These are phyloP conservation scores for Ophiocordyceps camponoti-saundersi DNA, from an alignment of 2,329 filamentous ascomycete genomes.

Conservation along the genomic window DNA sequence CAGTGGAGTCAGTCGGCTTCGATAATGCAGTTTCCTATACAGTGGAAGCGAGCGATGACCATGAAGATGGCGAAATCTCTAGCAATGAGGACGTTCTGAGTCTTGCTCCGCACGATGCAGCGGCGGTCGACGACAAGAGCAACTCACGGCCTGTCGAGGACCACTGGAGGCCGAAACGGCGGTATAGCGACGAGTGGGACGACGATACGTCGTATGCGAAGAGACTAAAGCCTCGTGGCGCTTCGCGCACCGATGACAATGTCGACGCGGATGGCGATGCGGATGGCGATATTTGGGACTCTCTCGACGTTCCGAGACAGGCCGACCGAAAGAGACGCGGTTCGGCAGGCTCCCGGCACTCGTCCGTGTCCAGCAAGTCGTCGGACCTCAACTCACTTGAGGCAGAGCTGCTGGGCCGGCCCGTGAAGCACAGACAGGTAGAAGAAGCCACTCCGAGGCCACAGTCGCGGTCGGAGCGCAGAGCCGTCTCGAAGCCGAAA, in stretches of 20 bases:
- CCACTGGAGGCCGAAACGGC: constrained; percentile 2
- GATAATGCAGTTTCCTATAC: background rate
- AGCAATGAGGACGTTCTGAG: background rate
- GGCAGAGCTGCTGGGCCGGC: constrained; percentile 18
- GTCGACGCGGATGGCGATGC: background rate
- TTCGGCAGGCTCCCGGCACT: constrained; percentile 10
- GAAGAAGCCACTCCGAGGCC: constrained; percentile 6
- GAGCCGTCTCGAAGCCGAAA: constrained; percentile 7
- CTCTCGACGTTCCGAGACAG: constrained; percentile 2
- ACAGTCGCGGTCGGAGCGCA: constrained; percentile 7
- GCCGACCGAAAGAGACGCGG: constrained; percentile 5
- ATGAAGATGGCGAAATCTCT: constrained; percentile 2
- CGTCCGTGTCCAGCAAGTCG: constrained; percentile 14
- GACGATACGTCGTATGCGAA: constrained; percentile 2
- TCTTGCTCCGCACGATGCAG: background rate
- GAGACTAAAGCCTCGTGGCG: constrained; percentile 1
- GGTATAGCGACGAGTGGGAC: constrained; percentile 2
- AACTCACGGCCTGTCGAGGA: background rate
- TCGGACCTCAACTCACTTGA: constrained; percentile 21
- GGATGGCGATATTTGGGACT: constrained; percentile 1
- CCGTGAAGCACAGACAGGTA: constrained; percentile 14
- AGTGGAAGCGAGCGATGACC: background rate
- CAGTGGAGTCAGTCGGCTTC: background rate
- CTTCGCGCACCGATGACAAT: background rate
- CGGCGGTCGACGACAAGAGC: background rate